Evolutionary conservation across 2,329 filamentous ascomycete species (phyloP).

Genomic region (Phyllosticta citrichinensis): DNA sequence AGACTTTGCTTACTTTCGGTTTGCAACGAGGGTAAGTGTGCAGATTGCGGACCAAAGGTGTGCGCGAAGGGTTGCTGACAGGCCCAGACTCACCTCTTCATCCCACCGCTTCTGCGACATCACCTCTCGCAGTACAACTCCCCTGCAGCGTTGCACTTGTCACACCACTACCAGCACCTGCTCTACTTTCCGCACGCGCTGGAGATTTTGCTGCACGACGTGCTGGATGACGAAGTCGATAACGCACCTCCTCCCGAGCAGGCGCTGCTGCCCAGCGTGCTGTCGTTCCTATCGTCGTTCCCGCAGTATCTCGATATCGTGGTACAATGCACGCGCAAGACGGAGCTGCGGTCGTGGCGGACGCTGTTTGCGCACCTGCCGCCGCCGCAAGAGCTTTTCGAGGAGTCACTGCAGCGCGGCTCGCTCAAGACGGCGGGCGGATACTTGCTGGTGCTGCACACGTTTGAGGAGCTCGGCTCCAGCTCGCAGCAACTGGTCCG

Average conservation of each 20-base stretch:
- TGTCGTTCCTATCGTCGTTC: constrained; percentile 45
- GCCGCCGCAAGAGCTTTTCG: constrained; percentile 82
- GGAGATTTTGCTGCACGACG: constrained; percentile 83
- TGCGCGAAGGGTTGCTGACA: constrained; percentile 9
- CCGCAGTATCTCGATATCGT: constrained; percentile 88
- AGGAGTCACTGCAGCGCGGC: constrained; percentile 76
- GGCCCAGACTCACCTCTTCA: constrained; percentile 80
- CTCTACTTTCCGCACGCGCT: constrained; percentile 90
- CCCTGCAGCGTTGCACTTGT: constrained; percentile 70
- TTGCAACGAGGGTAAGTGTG: constrained; percentile 66
- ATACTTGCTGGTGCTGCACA: constrained; percentile 90
- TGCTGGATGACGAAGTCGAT: constrained; percentile 91
- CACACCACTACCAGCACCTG: constrained; percentile 74
- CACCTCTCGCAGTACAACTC: constrained; percentile 67
- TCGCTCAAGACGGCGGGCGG: constrained; percentile 91
- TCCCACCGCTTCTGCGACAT: constrained; percentile 76
- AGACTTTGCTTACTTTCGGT: constrained; percentile 81
- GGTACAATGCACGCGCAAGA: constrained; percentile 94
- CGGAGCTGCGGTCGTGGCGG: constrained; percentile 87
- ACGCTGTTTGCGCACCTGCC: constrained; percentile 88
- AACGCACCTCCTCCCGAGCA: constrained; percentile 38
- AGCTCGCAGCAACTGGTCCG: constrained; percentile 71
- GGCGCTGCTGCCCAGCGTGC: constrained; percentile 40
- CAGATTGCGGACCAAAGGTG: not conserved
- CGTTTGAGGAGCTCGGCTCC: constrained; percentile 50